Conservation (phyloP, 148 eudicot species). For the Rhododendron henanense region DNA sequence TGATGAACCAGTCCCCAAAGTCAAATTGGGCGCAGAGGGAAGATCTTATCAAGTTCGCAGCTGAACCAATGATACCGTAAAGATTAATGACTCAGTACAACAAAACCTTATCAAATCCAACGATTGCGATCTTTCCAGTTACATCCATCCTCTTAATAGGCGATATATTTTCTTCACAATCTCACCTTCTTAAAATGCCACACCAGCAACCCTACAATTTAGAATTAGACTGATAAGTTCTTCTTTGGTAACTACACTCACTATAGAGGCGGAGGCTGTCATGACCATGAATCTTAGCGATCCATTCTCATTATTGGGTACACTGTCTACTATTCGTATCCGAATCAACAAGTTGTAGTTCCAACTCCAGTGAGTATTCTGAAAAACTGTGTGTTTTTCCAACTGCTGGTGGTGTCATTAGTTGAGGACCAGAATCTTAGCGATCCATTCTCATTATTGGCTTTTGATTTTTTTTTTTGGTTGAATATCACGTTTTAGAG, state of each 20-base stretch:
- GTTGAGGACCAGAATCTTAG: neutral
- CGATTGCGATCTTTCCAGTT: neutral
- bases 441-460: slow-evolving; percentile 5
- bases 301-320: too few species aligned
- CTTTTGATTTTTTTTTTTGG: too few species aligned
- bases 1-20: neutral
- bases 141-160: slow-evolving; percentile 3
- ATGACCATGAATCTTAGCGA: too few species aligned
- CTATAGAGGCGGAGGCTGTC: neutral
- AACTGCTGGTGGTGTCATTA: neutral
- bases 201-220: neutral
- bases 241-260: neutral
- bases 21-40: slow-evolving; percentile 15
- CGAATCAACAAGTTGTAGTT: neutral
- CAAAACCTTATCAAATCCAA: neutral
- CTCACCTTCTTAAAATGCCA: slow-evolving; percentile 31
- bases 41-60: neutral
- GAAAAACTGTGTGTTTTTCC: neutral
- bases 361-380: neutral
- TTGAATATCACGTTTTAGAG: too few species aligned
- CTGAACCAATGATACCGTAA: neutral
- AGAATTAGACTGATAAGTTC: neutral
- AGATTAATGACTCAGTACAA: neutral
- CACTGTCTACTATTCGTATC: slow-evolving; percentile 1
- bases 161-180: slow-evolving; percentile 7